A percentile compares a stretch with the other conserved stretches of the same genome.
phyloP scores from a whole-genome alignment of 176 grass and related monocot genomes.

The Canna indica region DNA sequence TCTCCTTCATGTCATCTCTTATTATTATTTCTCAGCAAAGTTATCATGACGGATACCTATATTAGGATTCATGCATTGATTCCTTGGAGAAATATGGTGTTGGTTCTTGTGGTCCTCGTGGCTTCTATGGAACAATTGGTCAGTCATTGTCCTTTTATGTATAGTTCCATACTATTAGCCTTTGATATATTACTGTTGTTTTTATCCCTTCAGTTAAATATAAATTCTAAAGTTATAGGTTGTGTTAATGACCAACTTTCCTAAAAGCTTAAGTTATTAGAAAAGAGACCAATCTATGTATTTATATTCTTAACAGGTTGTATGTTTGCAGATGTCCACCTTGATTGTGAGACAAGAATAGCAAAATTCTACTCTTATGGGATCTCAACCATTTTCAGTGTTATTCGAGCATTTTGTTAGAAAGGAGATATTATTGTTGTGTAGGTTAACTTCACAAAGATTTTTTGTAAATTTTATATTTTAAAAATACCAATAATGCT shows the following conservation, averaged over 20 bases:
- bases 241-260: too few relatives aligned
- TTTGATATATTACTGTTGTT: neutral
- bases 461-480: neutral
- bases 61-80: constrained; percentile 71
- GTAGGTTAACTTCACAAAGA: constrained; percentile 41
- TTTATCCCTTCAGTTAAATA: neutral
- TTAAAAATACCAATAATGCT: neutral
- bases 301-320: too few relatives aligned
- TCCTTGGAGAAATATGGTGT: constrained; percentile 97
- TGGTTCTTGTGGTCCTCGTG: constrained; percentile 85
- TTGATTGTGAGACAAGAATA: constrained; percentile 87
- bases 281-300: too few relatives aligned
- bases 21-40: neutral
- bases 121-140: constrained; percentile 98
- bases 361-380: constrained; percentile 94
- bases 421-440: constrained; percentile 90
- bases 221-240: constrained; percentile 1
- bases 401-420: constrained; percentile 91
- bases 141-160: constrained; percentile 4
- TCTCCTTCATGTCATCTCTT: neutral
- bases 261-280: too few relatives aligned
- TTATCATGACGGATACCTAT: constrained; percentile 4
- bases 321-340: constrained; percentile 71
- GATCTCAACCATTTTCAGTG: constrained; percentile 93
- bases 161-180: neutral